Evolutionary conservation across 2,329 filamentous ascomycete species (phyloP), one percentile per base, ranked within the genome.

Genomic region (Fusarium sarcochroum): DNA sequence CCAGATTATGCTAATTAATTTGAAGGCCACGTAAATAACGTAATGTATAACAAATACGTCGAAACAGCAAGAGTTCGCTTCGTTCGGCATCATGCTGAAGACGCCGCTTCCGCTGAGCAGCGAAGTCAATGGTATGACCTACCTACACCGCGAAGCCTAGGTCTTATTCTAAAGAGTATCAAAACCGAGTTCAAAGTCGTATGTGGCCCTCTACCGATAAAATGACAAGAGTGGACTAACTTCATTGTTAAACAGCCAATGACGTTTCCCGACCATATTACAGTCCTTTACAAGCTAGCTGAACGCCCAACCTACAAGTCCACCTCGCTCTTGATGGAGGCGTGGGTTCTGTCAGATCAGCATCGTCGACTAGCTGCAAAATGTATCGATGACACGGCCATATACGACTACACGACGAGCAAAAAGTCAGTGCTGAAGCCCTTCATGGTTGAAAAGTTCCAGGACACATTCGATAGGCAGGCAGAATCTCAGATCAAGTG

Each of bases 161-260:
- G 67, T 0, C 66, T 70, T 0, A 70, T 70, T n/a, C 47, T 70
- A 3, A 68, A 30, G n/a, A 67, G 58, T 11, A 70, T 70, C 10
- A 70, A 32, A 7, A 70, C 66, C 0, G 67, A 70, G 32, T 70
- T 64, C 18, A 70, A 70, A 18, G 48, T 70, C 2, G 67, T 70
- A 47, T 2, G 23, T 62, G 9, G 2, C 6, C 6, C 15, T 5
- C 5, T 4, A 1, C 17, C 4, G 5, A 38, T 5, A 8, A 11
- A 0, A 1, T 13, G 27, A 30, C 5, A 13, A 4, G 4, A 5
- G 10, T 13, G 27, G 3, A 7, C 7, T 47, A 7, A 51, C 30
- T 2, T 15, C 7, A 15, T 4, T 2, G 18, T 7, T 4, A 3
- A n/a, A 3, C 8, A 70, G 67, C 67, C 67, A 1, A 15, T 70